Conservation (phyloP, 768 basidiomycete genomes). For the Mycena floridula region DNA sequence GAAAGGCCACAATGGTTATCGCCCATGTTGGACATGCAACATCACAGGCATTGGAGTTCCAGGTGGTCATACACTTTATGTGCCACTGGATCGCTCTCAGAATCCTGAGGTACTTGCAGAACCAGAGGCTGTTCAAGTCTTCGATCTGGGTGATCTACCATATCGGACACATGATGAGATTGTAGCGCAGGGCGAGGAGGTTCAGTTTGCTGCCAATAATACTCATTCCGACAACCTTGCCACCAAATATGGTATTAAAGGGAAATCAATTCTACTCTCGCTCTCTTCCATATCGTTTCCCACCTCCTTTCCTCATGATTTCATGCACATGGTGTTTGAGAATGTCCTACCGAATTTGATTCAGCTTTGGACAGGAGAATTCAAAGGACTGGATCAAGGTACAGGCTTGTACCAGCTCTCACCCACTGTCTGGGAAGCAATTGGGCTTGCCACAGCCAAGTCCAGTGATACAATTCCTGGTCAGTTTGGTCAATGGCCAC, state of each 20-base stretch:
- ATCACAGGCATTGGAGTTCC: constrained; percentile 14
- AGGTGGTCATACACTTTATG: constrained; percentile 6
- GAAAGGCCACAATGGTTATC: constrained; percentile 24
- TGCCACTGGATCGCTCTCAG: constrained; percentile 10
- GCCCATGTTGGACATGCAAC: constrained; percentile 20
- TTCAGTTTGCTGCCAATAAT: constrained; percentile 8
- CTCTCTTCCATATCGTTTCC: constrained; percentile 22
- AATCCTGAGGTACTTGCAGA: constrained; percentile 7
- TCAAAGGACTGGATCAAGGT: constrained; percentile 30
- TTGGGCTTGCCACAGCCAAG: constrained; percentile 25
- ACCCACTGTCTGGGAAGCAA: constrained; percentile 30
- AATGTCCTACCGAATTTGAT: constrained; percentile 15
- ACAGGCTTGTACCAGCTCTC: constrained; percentile 22
- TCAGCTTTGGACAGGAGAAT: constrained; percentile 29
- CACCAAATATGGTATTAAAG: constrained; percentile 18
- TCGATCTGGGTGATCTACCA: constrained; percentile 17
- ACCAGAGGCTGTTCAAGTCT: neutral
- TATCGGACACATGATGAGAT: constrained; percentile 15
- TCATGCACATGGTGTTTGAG: constrained; percentile 33
- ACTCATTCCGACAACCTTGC: constrained; percentile 4
- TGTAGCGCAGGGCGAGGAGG: neutral
- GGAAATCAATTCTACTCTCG: constrained; percentile 11
- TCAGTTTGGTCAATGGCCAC: constrained; percentile 17
- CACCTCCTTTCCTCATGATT: constrained; percentile 27
- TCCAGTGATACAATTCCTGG: constrained; percentile 20